phyloP scores from a whole-genome alignment of 495 filamentous ascomycete species.

The Mytilinidion resinicola region DNA sequence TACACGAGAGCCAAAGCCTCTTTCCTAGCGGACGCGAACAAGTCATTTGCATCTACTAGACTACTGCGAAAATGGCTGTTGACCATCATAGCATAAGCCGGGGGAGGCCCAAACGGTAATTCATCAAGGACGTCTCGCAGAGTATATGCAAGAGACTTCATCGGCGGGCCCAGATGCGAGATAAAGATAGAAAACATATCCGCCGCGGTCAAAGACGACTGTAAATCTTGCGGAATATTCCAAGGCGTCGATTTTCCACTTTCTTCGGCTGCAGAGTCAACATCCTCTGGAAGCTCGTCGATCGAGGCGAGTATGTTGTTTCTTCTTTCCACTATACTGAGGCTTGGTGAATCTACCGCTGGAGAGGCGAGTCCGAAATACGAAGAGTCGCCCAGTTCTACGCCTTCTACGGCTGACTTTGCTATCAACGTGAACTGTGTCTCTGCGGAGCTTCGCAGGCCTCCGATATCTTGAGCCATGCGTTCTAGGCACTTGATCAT shows the following conservation, averaged over 20 bases:
- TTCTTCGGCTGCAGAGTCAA: slow-evolving; percentile 12
- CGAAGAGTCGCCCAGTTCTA: slow-evolving; percentile 18
- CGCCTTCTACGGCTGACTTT: slow-evolving; percentile 39
- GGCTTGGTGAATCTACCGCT: slow-evolving; percentile 12
- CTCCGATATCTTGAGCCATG: slow-evolving; percentile 84
- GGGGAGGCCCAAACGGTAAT: slow-evolving; percentile 65
- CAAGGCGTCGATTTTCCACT: not conserved
- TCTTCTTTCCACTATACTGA: slow-evolving; percentile 17
- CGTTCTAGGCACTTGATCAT: slow-evolving; percentile 81
- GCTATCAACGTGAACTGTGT: slow-evolving; percentile 80
- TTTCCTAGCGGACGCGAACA: slow-evolving; percentile 68
- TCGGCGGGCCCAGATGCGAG: slow-evolving; percentile 76
- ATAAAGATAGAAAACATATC: slow-evolving; percentile 90
- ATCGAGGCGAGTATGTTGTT: slow-evolving; percentile 23
- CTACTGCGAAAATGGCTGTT: slow-evolving; percentile 74
- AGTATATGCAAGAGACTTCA: slow-evolving; percentile 91
- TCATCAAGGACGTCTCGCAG: slow-evolving; percentile 82
- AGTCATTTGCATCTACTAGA: slow-evolving; percentile 65
- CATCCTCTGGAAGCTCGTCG: slow-evolving; percentile 20
- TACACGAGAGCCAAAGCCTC: slow-evolving; percentile 74
- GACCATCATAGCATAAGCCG: slow-evolving; percentile 60
- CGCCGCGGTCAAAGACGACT: slow-evolving; percentile 44
- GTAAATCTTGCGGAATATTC: slow-evolving; percentile 16
- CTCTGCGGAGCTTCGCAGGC: slow-evolving; percentile 78
- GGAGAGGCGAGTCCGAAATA: slow-evolving; percentile 7